Percentiles rank a stretch among this genome's conserved stretches.
Evolutionary conservation across 176 grass and related monocot genomes (phyloP).

Genomic region (Sorghum bicolor): Sorghum_bicolor_NCBIv3 NC_012877.2:46920501-46921000

Average conservation of each 20-base stretch:
- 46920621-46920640: background rate
- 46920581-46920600: background rate
- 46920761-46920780: background rate
- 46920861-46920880: background rate
- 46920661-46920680: background rate
- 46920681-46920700: background rate
- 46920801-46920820: background rate
- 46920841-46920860: background rate
- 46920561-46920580: background rate
- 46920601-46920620: background rate
- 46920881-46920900: background rate
- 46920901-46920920: background rate
- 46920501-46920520: background rate
- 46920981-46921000: too few species aligned
- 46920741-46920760: background rate
- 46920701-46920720: background rate
- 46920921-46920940: background rate
- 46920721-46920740: background rate
- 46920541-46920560: background rate
- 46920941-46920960: background rate
- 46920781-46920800: background rate
- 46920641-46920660: background rate
- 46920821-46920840: background rate
- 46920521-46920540: background rate
- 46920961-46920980: too few species aligned